A percentile compares a stretch with the other conserved stretches of the same genome.
Conservation (phyloP, 2,329 filamentous ascomycete genomes). For the Monilinia aucupariae region DNA sequence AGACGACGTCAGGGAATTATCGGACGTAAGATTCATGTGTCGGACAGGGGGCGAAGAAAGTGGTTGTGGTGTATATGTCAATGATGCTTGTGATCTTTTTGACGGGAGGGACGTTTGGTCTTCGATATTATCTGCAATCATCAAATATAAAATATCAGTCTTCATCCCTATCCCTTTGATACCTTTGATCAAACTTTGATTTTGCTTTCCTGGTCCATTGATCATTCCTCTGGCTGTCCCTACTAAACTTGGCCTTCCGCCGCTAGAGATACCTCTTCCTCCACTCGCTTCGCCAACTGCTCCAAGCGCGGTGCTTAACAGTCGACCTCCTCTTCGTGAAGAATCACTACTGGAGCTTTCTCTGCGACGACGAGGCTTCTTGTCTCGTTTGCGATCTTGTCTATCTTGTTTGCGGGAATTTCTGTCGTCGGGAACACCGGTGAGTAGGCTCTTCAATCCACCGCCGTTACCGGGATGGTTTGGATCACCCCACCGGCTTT, state of each 20-base stretch:
- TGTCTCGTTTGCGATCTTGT: not conserved
- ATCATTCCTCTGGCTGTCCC: constrained; percentile 5
- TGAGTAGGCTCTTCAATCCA: constrained; percentile 9
- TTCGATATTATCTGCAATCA: constrained; percentile 12
- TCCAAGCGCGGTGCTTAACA: not conserved
- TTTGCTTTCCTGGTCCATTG: constrained; percentile 4
- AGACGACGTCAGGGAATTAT: no score
- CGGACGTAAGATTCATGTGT: not conserved
- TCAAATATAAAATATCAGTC: constrained; percentile 13
- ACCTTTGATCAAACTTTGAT: constrained; percentile 12
- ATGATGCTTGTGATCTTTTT: not conserved
- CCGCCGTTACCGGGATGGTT: constrained; percentile 4
- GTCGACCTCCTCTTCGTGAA: not conserved
- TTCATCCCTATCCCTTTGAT: constrained; percentile 10
- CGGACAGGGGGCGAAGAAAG: not conserved
- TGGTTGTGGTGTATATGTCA: not conserved
- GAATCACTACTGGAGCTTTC: not conserved
- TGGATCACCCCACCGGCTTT: constrained; percentile 7
- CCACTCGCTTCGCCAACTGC: not conserved
- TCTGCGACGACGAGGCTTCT: not conserved
- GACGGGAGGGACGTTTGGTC: not conserved
- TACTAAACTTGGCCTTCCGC: not conserved
- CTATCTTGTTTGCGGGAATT: not conserved
- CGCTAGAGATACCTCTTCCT: not conserved
- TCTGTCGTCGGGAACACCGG: not conserved